Conservation (phyloP, 108 stramenopile species). For the Epipyxis sp. region DNA sequence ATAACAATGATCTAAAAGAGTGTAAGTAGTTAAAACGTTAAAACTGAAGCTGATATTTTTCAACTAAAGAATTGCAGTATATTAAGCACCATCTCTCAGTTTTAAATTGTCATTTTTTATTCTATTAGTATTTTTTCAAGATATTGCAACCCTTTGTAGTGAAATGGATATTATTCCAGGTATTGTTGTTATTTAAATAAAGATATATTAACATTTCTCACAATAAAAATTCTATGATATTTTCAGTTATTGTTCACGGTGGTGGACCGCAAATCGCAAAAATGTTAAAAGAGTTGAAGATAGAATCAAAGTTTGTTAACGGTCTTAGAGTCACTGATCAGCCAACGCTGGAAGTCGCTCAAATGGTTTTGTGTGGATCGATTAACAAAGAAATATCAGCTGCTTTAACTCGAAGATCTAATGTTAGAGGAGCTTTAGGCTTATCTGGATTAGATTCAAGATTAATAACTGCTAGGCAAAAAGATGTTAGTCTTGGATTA, state of each 20-base stretch:
- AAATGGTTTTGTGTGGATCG: slow-evolving; percentile 90
- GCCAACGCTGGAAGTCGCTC: slow-evolving; percentile 86
- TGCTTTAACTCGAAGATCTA: slow-evolving; percentile 62
- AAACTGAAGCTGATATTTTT: no score
- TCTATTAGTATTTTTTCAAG: slow-evolving; percentile 77
- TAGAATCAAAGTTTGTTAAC: slow-evolving; percentile 74
- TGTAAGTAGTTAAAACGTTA: no score
- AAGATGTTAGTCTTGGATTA: slow-evolving; percentile 70
- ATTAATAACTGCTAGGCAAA: slow-evolving; percentile 56
- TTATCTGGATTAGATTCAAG: slow-evolving; percentile 80
- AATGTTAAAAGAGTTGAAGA: slow-evolving; percentile 73
- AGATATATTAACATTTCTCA: no score
- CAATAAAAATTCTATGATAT: no score
- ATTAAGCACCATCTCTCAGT: no score
- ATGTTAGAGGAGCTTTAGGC: slow-evolving; percentile 64
- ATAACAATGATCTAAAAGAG: slow-evolving; percentile 69
- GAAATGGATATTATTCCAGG: slow-evolving; percentile 67
- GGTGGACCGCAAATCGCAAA: slow-evolving; percentile 86
- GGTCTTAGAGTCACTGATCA: slow-evolving; percentile 79
- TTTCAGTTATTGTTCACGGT: slow-evolving; percentile 89
- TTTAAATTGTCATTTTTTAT: no score
- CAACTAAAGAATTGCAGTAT: no score
- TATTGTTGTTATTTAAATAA: no score
- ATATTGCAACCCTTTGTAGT: slow-evolving; percentile 74
- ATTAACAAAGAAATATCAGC: slow-evolving; percentile 92